Conservation (phyloP, 176 grass and related monocot species). For the Zoysia pacifica region DNA sequence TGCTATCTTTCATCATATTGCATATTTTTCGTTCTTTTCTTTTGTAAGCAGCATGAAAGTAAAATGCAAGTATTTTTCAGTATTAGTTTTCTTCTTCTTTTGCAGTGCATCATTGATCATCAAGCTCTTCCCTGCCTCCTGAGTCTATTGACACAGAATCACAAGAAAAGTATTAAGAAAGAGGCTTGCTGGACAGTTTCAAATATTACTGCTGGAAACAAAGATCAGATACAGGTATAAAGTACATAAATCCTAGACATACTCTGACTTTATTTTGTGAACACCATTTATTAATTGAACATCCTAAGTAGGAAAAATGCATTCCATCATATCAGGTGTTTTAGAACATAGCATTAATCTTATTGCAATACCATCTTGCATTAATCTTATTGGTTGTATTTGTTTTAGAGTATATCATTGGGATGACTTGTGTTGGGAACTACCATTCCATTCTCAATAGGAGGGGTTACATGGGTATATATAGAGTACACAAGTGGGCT, state of each 20-base stretch:
- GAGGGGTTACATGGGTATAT: no score
- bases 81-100: neutral
- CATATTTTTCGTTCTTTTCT: no score
- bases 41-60: neutral
- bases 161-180: constrained; percentile 97
- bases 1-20: neutral
- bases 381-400: constrained; percentile 6
- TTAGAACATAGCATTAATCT: neutral
- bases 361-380: neutral
- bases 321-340: neutral
- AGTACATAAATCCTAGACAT: neutral
- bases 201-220: constrained; percentile 95
- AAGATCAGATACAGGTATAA: constrained; percentile 92
- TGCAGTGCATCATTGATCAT: constrained; percentile 77
- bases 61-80: neutral
- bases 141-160: constrained; percentile 83
- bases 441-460: no score
- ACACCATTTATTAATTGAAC: neutral
- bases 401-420: neutral
- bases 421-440: no score
- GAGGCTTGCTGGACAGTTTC: constrained; percentile 96
- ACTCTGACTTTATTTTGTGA: neutral
- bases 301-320: neutral
- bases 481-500: no score
- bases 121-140: constrained; percentile 78